Percentiles rank a stretch among this genome's conserved stretches.
Conservation (phyloP, 2,329 filamentous ascomycete genomes). For the Chrysosporium queenslandicum region DNA sequence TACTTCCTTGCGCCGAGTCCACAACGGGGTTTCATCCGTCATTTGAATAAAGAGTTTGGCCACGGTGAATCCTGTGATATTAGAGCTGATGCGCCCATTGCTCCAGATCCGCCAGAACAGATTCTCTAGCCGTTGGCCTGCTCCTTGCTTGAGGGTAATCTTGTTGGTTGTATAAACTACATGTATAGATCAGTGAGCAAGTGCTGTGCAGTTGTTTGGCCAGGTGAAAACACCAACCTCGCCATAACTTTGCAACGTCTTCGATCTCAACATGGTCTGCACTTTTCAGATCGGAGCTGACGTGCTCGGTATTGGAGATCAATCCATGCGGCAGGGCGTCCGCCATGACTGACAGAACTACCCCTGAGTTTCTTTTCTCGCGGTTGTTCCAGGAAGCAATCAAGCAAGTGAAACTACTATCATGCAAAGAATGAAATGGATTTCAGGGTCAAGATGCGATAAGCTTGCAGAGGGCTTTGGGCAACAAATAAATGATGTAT, state of each 20-base stretch:
- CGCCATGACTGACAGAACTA: constrained; percentile 26
- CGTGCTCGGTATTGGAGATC: constrained; percentile 28
- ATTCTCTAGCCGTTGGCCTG: constrained; percentile 40
- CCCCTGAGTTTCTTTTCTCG: background rate
- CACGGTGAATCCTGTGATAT: constrained; percentile 33
- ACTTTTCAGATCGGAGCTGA: constrained; percentile 31
- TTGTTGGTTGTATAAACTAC: constrained; percentile 40
- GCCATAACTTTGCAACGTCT: constrained; percentile 40
- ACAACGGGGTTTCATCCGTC: constrained; percentile 21
- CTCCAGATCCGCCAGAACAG: constrained; percentile 46
- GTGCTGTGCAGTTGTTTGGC: constrained; percentile 1
- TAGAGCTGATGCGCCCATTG: constrained; percentile 29
- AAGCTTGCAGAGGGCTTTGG: background rate
- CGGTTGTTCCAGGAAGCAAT: background rate
- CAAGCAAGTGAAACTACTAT: background rate
- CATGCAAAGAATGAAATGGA: background rate
- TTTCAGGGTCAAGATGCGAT: background rate
- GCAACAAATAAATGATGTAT: background rate
- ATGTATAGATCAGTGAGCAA: constrained; percentile 8
- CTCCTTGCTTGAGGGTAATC: constrained; percentile 32
- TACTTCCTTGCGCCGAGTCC: constrained; percentile 13
- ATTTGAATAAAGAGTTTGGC: constrained; percentile 39
- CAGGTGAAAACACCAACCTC: constrained; percentile 30
- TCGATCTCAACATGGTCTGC: constrained; percentile 31
- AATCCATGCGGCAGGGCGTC: constrained; percentile 34